Base-by-base conservation (phyloP, 768 basidiomycete species). In the Rhodotorula paludigena region DNA sequence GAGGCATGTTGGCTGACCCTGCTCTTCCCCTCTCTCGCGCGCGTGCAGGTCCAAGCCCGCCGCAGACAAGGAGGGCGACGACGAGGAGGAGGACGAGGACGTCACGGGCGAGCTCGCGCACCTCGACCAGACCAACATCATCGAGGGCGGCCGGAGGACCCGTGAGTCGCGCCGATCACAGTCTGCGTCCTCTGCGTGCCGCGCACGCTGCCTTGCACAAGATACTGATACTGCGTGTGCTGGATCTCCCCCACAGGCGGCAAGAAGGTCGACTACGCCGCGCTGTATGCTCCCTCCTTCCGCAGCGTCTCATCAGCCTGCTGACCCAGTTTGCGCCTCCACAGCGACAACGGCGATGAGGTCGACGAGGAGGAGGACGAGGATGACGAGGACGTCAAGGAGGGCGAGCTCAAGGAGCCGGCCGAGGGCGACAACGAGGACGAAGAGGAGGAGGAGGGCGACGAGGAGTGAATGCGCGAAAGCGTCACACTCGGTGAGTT, bases 51-150 rank as follows among this genome's bases (percentile, higher is more conserved):
- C 60, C 32, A 68, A 68, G 66, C 30, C 53, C 15, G 38, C 33
- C 44, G 53, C 33, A 1, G 59, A 56, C 7, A 38, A 56, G 45
- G n/a, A 63, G 61, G 30, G 48, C 28, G n/a, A 51, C 14, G 57
- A 59, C 39, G 61, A 63, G 9, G 61, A 58, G 1, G 61, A 57
- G 38, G 57, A 55, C n/a, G 66, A 68, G 53, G 67, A 68, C 45
- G 67, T 68, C 38, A 42, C 63, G 52, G 67, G 62, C 57, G 68
- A 69, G 54, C 49, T 69, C 30, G 63, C 63, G 23, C 54, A 57
- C 59, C 55, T 69, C 21, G 68, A 69, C 62, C 44, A 60, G 59
- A 30, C 38, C 52, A 69, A 69, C 63, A 69, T 69, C 49, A 69
- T 69, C 55, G 44, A 53, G 32, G 57, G 57, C 23, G 68, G 68